Evolutionary conservation across 805 yeast genomes (phyloP).

Genomic region (Spathaspora gorwiae): DNA sequence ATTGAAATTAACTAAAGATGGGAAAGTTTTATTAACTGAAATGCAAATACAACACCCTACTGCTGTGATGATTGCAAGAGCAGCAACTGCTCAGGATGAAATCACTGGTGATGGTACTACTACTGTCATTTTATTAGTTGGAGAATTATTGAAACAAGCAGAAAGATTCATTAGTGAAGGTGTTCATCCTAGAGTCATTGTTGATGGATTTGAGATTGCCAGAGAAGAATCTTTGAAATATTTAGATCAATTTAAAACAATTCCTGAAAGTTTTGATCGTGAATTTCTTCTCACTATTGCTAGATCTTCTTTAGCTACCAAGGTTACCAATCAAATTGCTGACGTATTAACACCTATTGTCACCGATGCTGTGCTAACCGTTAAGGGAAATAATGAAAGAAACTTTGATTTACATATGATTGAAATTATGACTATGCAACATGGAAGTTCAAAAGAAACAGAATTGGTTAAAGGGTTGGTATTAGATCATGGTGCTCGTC

Average conservation of each 20-base stretch:
- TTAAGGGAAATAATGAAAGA: conserved; percentile 45
- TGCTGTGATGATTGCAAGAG: conserved; percentile 68
- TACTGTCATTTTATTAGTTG: conserved; percentile 88
- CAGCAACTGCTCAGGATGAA: conserved; percentile 98
- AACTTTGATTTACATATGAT: conserved; percentile 90
- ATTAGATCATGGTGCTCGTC: conserved; percentile 96
- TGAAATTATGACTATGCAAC: conserved; percentile 98
- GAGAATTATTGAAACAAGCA: conserved; percentile 91
- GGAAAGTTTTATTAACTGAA: conserved; percentile 86
- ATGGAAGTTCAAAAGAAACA: conserved; percentile 79
- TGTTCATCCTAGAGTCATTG: conserved; percentile 88
- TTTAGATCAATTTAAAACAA: conserved; percentile 61
- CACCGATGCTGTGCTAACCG: conserved; percentile 89
- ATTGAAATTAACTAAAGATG: conserved; percentile 94
- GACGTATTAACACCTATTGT: conserved; percentile 88
- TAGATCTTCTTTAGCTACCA: conserved; percentile 81
- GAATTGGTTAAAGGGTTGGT: conserved; percentile 83
- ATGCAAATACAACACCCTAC: conserved; percentile 80
- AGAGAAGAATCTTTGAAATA: conserved; percentile 68
- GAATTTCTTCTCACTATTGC: conserved; percentile 91
- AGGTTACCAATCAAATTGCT: conserved; percentile 71
- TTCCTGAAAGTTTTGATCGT: conserved; percentile 59
- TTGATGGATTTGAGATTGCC: conserved; percentile 93
- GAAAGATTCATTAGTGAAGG: conserved; percentile 90
- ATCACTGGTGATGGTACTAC: conserved; percentile 99